Base-by-base conservation (phyloP, 164 flowering plant species). In the Kingdonia uniflora region DNA sequence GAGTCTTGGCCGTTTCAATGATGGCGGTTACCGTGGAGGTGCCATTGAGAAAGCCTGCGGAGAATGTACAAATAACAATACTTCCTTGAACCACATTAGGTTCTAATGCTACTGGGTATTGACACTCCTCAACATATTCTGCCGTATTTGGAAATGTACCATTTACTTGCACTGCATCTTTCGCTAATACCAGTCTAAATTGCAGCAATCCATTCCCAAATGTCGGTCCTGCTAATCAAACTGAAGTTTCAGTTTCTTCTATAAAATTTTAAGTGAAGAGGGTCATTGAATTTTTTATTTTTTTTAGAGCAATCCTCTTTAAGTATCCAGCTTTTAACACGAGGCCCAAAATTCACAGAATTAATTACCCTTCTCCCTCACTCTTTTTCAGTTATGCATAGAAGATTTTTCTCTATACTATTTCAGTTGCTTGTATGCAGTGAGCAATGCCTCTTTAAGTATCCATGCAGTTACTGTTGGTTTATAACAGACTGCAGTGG, bases 61-160 rank as follows among this genome's bases (percentile, higher is more conserved):
- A 88, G 70, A 92, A 92, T 16, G 70, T 74, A 74, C 96, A 88
- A 49, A 92, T 74, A 16, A 88, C 81, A 41, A 92, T 58, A 49
- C 83, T 82, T 1, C 81, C 87, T 47, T 42, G 62, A 42, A 88
- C 96, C 7, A 69, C 35, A 37, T 21, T 39, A 15, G 84, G 79
- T 37, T 84, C 87, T 13, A 92, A 63, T 50, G 91, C 91, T 60
- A 82, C 87, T 19, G 95, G 87, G 51, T 64, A 15, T 47, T 88
- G 99, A 52, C 99, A 88, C 57, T 92, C 99, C 56, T 92, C 99
- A 19, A 65, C 60, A 57, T 75, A 77, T 20, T 67, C 53, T 56
- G 85, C 67, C 17, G 79, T 79, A 52, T 50, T 55, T 11, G 85
- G 85, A 51, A 78, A 80, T 47, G 73, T 63, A 42, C 80, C 84